phyloP scores from a whole-genome alignment of 805 yeast species.

The Pichia manshurica region DNA sequence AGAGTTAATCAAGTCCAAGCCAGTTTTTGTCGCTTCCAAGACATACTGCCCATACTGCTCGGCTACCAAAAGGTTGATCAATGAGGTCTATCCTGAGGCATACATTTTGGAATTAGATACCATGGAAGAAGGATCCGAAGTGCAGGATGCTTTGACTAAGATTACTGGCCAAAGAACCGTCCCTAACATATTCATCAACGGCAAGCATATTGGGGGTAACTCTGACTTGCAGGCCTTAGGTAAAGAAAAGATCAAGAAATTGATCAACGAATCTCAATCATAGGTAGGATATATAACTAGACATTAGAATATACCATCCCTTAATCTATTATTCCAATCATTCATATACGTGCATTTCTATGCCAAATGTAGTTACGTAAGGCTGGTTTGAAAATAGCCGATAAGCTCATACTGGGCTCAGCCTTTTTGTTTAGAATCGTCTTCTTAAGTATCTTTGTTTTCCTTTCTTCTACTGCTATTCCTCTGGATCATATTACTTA shows the following conservation, averaged over 20 bases:
- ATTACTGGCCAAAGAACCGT: conserved; percentile 90
- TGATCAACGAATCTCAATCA: not conserved
- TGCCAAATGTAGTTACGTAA: too few species aligned
- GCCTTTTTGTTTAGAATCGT: too few species aligned
- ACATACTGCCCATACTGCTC: conserved; percentile 65
- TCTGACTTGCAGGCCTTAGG: conserved; percentile 75
- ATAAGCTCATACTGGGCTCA: too few species aligned
- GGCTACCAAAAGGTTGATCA: conserved; percentile 42
- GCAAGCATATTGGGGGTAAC: conserved; percentile 94
- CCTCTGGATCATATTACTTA: too few species aligned
- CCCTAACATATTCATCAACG: conserved; percentile 85
- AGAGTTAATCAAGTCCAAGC: conserved; percentile 55
- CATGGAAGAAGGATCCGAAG: conserved; percentile 64
- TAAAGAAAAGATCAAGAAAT: conserved; percentile 18
- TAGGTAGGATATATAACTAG: too few species aligned
- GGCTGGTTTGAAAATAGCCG: too few species aligned
- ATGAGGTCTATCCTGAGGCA: conserved; percentile 39
- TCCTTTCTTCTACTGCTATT: too few species aligned
- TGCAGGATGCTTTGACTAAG: conserved; percentile 72
- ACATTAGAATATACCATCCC: too few species aligned
- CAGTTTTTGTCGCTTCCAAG: conserved; percentile 77
- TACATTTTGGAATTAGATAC: conserved; percentile 49
- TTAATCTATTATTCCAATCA: too few species aligned
- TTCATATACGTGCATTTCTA: too few species aligned
- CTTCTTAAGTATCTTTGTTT: too few species aligned